Percentiles rank a stretch among this genome's conserved stretches.
phyloP scores from a whole-genome alignment of 2,329 filamentous ascomycete genomes.

The Cladosporium oxysporum region DNA sequence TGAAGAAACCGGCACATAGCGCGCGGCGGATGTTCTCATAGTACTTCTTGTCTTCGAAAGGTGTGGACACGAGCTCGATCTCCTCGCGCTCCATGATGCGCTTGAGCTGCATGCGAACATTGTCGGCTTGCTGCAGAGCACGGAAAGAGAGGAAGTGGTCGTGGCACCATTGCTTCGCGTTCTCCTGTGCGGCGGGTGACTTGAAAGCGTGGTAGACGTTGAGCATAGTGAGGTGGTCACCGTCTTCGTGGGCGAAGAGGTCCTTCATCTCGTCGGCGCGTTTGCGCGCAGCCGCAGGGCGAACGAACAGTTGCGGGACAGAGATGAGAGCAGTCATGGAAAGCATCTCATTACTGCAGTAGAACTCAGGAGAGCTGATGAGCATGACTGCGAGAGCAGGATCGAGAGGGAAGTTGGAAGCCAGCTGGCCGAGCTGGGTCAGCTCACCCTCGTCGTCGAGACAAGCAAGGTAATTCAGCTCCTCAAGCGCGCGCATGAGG shows the following conservation, averaged over 20 bases:
- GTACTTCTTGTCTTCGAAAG: slow-evolving; percentile 94
- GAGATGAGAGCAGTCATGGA: slow-evolving; percentile 93
- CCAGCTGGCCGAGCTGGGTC: slow-evolving; percentile 79
- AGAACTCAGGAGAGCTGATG: slow-evolving; percentile 95
- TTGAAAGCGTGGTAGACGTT: slow-evolving; percentile 99
- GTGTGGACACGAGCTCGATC: slow-evolving; percentile 81
- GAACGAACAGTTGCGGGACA: slow-evolving; percentile 90
- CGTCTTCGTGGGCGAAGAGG: slow-evolving; percentile 87
- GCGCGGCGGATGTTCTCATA: slow-evolving; percentile 96
- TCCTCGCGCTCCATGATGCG: slow-evolving; percentile 95
- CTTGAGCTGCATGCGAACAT: slow-evolving; percentile 86
- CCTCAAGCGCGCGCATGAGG: slow-evolving; percentile 94
- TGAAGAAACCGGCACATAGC: slow-evolving; percentile 94
- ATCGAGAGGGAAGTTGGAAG: slow-evolving; percentile 94
- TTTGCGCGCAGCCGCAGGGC: slow-evolving; percentile 81
- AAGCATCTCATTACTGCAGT: slow-evolving; percentile 97
- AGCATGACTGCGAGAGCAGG: slow-evolving; percentile 95
- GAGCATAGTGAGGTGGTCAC: slow-evolving; percentile 92
- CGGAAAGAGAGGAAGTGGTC: slow-evolving; percentile 92
- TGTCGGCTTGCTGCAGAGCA: slow-evolving; percentile 88
- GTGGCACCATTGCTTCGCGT: slow-evolving; percentile 90
- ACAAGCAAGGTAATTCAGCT: slow-evolving; percentile 95
- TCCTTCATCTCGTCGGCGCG: slow-evolving; percentile 97
- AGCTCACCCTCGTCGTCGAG: slow-evolving; percentile 95
- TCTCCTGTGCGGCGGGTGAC: slow-evolving; percentile 65